Evolutionary conservation across 441 rosid genomes (phyloP).

Genomic region (Dalechampia spathulata): DNA sequence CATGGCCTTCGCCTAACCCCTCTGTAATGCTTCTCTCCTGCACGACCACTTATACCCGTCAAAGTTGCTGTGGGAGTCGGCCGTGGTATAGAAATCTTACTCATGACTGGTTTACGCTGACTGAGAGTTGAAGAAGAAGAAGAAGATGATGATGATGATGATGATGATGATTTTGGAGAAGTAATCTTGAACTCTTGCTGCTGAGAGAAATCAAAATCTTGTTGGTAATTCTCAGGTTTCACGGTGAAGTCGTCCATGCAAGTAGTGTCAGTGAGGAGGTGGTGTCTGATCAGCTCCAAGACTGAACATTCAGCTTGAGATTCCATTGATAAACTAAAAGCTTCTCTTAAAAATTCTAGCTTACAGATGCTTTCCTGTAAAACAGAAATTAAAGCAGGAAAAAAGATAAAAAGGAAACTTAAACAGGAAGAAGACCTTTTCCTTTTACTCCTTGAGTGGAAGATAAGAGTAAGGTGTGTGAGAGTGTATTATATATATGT

Average conservation of each 20-base stretch:
- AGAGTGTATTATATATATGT: constrained; percentile 12
- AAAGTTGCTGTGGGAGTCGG: constrained; percentile 13
- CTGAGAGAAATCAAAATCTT: constrained; percentile 10
- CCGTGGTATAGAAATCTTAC: constrained; percentile 41
- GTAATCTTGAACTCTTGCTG: constrained; percentile 11
- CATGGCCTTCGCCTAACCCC: constrained; percentile 91
- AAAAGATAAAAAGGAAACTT: no score
- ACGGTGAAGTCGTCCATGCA: constrained; percentile 29
- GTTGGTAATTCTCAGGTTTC: constrained; percentile 5
- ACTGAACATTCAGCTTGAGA: constrained; percentile 28
- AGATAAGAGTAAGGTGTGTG: no score
- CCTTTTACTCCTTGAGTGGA: no score
- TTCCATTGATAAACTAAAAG: constrained; percentile 23
- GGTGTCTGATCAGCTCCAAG: constrained; percentile 51
- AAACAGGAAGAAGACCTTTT: no score
- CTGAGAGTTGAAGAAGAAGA: constrained; percentile 35
- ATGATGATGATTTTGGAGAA: background rate
- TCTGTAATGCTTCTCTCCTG: constrained; percentile 49
- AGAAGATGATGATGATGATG: no score
- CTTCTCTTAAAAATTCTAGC: no score
- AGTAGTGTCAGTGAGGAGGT: constrained; percentile 42
- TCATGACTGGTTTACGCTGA: constrained; percentile 54
- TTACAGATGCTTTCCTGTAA: no score
- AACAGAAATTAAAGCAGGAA: no score
- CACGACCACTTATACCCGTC: background rate